Evolutionary conservation across 2,329 filamentous ascomycete genomes (phyloP).

Genomic region (Neofusicoccum umdonicola): DNA sequence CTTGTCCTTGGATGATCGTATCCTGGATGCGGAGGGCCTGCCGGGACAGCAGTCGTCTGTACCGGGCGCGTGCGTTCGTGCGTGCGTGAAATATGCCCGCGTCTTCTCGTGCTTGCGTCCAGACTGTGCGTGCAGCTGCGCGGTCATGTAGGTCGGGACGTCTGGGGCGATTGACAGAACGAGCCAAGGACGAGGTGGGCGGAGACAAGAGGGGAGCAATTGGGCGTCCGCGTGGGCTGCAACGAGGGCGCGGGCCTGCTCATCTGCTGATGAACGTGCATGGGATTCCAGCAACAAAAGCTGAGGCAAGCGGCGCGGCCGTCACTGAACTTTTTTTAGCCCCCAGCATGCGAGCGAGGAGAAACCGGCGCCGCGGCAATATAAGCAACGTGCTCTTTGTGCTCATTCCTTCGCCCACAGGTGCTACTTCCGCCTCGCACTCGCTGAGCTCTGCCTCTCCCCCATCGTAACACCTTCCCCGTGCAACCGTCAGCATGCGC

Average conservation of each 20-base stretch:
- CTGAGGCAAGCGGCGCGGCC: background rate
- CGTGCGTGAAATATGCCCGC: conserved; percentile 1
- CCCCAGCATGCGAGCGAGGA: background rate
- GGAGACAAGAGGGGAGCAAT: background rate
- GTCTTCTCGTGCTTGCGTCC: conserved; percentile 7
- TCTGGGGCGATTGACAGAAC: background rate
- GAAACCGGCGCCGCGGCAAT: conserved; percentile 8
- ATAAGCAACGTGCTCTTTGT: conserved; percentile 13
- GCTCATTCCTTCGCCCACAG: background rate
- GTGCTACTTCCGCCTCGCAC: background rate
- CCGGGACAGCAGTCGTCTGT: background rate
- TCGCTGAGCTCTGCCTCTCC: background rate
- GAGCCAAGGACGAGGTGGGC: background rate
- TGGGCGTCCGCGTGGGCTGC: background rate
- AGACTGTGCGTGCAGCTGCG: background rate
- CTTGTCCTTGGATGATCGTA: background rate
- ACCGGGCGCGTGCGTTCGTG: background rate
- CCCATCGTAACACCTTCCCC: background rate
- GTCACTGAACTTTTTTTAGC: background rate
- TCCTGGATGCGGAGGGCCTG: too few relatives aligned
- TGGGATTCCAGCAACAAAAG: too few relatives aligned
- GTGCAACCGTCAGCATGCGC: conserved; percentile 13
- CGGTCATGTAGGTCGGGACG: conserved; percentile 6
- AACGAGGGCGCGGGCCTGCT: too few relatives aligned
- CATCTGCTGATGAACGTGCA: too few relatives aligned